A percentile compares a stretch with the other conserved stretches of the same genome.
phyloP scores from a whole-genome alignment of 768 basidiomycete species.

The Kwoniella mangroviensis region DNA sequence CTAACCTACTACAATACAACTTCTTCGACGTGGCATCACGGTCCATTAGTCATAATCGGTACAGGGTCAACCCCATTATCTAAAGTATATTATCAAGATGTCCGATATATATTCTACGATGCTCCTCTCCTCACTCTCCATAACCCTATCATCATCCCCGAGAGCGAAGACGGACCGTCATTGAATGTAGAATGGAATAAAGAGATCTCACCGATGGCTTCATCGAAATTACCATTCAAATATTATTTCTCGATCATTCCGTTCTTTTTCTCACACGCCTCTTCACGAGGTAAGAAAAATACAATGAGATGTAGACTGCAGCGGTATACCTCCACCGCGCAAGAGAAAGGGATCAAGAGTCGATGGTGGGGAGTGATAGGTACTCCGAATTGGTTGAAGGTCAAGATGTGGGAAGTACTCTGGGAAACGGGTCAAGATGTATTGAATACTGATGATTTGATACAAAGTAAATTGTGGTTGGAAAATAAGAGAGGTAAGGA shows the following conservation, averaged over 20 bases:
- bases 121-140: slow-evolving; percentile 27
- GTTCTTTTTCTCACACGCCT: not conserved
- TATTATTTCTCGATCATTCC: slow-evolving; percentile 12
- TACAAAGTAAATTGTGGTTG: slow-evolving; percentile 12
- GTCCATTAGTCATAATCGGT: slow-evolving; percentile 41
- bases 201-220: slow-evolving; percentile 37
- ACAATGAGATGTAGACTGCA: slow-evolving; percentile 7
- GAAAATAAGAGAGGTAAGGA: not conserved
- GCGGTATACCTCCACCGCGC: slow-evolving; percentile 5
- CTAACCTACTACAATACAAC: slow-evolving; percentile 30
- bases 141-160: slow-evolving; percentile 20
- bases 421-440: slow-evolving; percentile 17
- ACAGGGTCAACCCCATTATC: slow-evolving; percentile 40
- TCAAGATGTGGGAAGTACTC: slow-evolving; percentile 20
- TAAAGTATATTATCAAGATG: slow-evolving; percentile 18
- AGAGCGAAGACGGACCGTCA: slow-evolving; percentile 15
- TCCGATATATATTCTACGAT: slow-evolving; percentile 43
- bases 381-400: slow-evolving; percentile 18
- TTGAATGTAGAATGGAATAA: slow-evolving; percentile 28
- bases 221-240: slow-evolving; percentile 29
- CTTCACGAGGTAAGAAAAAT: not conserved
- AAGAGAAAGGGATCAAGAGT: slow-evolving; percentile 24
- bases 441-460: slow-evolving; percentile 34
- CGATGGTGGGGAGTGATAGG: slow-evolving; percentile 35
- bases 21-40: slow-evolving; percentile 22